Conservation (phyloP, 805 yeast species). For the Lachancea kluyveri region DNA sequence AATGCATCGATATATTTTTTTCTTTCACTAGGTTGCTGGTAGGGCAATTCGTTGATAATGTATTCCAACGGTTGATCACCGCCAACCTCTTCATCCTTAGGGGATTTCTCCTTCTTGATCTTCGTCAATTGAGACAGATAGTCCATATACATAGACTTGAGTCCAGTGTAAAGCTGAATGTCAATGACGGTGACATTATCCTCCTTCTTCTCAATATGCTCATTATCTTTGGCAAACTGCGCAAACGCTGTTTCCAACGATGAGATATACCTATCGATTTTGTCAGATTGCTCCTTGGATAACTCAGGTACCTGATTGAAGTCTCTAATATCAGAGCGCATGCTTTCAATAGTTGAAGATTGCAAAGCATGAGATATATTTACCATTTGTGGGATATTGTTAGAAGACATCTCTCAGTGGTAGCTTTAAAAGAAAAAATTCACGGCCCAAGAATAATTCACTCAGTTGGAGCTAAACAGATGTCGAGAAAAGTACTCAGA, state of each 20-base stretch:
- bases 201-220: conserved; percentile 19
- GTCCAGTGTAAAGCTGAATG: conserved; percentile 23
- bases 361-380: conserved; percentile 29
- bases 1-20: conserved; percentile 19
- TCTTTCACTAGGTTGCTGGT: conserved; percentile 21
- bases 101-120: conserved; percentile 12
- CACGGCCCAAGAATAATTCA: too few relatives aligned
- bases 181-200: conserved; percentile 23
- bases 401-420: conserved; percentile 10
- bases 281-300: conserved; percentile 11
- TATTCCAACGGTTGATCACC: conserved; percentile 14
- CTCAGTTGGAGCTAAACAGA: too few relatives aligned
- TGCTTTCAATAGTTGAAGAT: conserved; percentile 23
- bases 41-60: conserved; percentile 21
- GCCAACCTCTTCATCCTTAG: conserved; percentile 8
- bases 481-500: too few relatives aligned
- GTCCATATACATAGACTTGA: conserved; percentile 28
- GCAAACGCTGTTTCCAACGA: conserved; percentile 18
- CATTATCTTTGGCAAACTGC: conserved; percentile 25
- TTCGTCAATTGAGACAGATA: conserved; percentile 21
- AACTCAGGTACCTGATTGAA: conserved; percentile 12
- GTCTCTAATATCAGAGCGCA: conserved; percentile 21
- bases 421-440: too few relatives aligned
- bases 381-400: conserved; percentile 27
- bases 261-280: conserved; percentile 19